phyloP scores from a whole-genome alignment of 2,329 filamentous ascomycete species.

The Fusarium protoensiforme region DNA sequence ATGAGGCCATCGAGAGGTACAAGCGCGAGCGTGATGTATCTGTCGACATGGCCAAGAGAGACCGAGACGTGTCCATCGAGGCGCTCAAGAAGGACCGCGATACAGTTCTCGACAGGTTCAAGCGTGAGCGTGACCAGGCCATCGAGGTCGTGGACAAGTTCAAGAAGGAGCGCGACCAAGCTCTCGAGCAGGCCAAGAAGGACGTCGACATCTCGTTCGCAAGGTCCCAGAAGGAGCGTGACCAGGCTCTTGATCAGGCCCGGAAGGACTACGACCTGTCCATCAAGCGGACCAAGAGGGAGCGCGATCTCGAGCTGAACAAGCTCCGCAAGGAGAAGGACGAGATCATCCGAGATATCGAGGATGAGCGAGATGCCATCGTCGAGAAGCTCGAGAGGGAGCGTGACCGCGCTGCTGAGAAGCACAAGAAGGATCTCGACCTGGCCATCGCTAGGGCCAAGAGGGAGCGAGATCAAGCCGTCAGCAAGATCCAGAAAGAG shows the following conservation, averaged over 20 bases:
- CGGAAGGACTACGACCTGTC: conserved; percentile 31
- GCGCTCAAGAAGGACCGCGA: conserved; percentile 25
- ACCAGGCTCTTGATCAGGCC: conserved; percentile 29
- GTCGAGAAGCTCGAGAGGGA: conserved; percentile 35
- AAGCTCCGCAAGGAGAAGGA: conserved; percentile 33
- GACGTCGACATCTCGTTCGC: conserved; percentile 10
- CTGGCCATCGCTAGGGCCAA: conserved; percentile 31
- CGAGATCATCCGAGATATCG: conserved; percentile 27
- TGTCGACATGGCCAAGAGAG: conserved; percentile 33
- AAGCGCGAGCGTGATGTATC: conserved; percentile 33
- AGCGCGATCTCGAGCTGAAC: conserved; percentile 25
- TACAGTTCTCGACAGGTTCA: neutral
- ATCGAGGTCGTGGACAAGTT: conserved; percentile 21
- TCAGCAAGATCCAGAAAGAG: conserved; percentile 36
- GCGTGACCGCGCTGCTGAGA: conserved; percentile 24
- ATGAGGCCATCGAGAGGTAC: conserved; percentile 23
- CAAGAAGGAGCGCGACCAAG: conserved; percentile 19
- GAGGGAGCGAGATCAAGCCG: conserved; percentile 37
- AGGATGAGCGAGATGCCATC: conserved; percentile 34
- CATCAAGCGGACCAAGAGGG: conserved; percentile 30
- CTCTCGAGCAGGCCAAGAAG: neutral
- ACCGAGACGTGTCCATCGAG: conserved; percentile 26
- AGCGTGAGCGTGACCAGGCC: conserved; percentile 15
- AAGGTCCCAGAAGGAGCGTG: conserved; percentile 32
- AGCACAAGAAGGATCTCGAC: conserved; percentile 38